phyloP scores from a whole-genome alignment of 257 asterid species.

The Gentiana straminea region DNA sequence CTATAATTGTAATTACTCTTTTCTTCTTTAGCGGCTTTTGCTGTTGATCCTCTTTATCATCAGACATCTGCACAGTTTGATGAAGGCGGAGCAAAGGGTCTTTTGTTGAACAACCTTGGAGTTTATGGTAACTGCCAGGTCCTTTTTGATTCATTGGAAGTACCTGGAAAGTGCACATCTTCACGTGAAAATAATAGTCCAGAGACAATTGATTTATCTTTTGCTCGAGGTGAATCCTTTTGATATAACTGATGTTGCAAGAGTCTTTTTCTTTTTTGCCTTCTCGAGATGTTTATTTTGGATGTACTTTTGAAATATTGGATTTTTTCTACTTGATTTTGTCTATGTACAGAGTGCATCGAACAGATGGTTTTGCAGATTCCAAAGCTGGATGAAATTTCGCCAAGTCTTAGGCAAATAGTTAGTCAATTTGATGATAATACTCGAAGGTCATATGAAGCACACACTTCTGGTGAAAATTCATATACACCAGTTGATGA shows the following conservation, averaged over 20 bases:
- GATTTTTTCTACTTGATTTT: conserved; percentile 8
- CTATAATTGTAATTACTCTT: not conserved
- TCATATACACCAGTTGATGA: conserved; percentile 35
- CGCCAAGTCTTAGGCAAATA: conserved; percentile 72
- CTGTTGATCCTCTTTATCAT: conserved; percentile 95
- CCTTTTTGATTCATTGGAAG: conserved; percentile 81
- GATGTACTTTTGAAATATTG: not conserved
- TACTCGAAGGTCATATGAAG: conserved; percentile 43
- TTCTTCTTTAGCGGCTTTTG: conserved; percentile 58
- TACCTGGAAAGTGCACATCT: conserved; percentile 67
- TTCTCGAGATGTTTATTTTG: not conserved
- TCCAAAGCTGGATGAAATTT: conserved; percentile 53
- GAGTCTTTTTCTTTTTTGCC: conserved; percentile 9
- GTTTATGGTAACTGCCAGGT: conserved; percentile 80
- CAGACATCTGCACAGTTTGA: conserved; percentile 97
- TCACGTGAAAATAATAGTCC: conserved; percentile 22
- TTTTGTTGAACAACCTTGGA: conserved; percentile 87
- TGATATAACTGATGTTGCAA: conserved; percentile 12
- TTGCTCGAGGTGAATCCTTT: conserved; percentile 61
- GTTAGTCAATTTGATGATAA: conserved; percentile 53
- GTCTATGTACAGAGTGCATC: conserved; percentile 38
- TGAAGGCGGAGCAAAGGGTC: conserved; percentile 98
- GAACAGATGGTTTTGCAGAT: conserved; percentile 57
- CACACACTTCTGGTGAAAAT: conserved; percentile 27
- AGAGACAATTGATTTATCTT: conserved; percentile 59